Evolutionary conservation across 78 protist species (phyloP), one percentile per base, ranked within the genome.

Genomic region (slime mould (Dictyostelium discoideum)): DNA sequence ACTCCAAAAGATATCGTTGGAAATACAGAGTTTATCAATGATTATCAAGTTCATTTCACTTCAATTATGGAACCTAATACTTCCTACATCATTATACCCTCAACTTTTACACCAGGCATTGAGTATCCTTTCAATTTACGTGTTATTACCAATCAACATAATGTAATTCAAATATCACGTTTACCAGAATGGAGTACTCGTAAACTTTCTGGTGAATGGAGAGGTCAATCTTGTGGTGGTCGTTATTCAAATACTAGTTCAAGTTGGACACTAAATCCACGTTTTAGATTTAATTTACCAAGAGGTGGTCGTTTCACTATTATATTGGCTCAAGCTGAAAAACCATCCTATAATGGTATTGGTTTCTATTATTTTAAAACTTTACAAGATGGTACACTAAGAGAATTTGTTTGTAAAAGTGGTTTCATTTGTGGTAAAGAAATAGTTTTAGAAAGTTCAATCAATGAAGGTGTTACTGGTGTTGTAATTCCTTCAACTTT

Each of bases 401-500:
- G 76, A 39, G 95, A 90, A 54, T 50, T 90, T 22, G 48, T 90
- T 20, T 80, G 87, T 63, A 90, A 90, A 46, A 90, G 95, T 73
- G 95, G 95, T 73, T 90, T 90, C 22, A 86, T 90, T 6, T 90
- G 87, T 82, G 95, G 95, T n/a, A 90, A 82, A 72, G 95, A 90
- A 54, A 85, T 90, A 24, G 88, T 90, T 24, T 24, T 90, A 8
- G 95, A 90, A 73, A 78, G 84, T 72, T 4, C 73, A 16, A 14
- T 86, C 10, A 32, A 29, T 48, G 95, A 90, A 37, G 37, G 83
- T 5, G 74, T 82, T 14, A 20, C 57, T 24, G 95, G 95, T 82
- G 67, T 85, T 3, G 50, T 90, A 32, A 24, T 90, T n/a, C 95
- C 95, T 29, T 86, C 95, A 8, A 90, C 95, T 54, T 90, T 90